These are phyloP conservation scores for Fraxinus albicans DNA, from an alignment of 305 asterid genomes.

Conservation along the genomic window DNA sequence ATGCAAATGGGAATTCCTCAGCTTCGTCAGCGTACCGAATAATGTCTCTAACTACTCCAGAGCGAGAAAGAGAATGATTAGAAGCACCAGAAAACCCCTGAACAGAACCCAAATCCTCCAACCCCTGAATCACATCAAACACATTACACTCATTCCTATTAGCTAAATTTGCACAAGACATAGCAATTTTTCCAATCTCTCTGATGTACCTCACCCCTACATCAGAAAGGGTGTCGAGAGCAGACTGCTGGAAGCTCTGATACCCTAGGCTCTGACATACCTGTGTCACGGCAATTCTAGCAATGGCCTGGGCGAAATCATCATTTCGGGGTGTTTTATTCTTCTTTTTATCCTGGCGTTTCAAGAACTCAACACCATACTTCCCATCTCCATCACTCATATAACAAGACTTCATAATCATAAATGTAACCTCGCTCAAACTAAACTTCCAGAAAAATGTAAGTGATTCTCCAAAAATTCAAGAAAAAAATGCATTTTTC, in stretches of 20 bases:
- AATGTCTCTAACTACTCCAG: constrained; percentile 61
- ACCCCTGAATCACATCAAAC: constrained; percentile 76
- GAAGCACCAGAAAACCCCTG: constrained; percentile 74
- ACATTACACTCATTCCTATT: constrained; percentile 65
- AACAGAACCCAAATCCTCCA: constrained; percentile 62
- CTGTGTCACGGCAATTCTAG: constrained; percentile 70
- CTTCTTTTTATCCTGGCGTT: constrained; percentile 29
- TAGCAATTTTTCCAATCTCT: constrained; percentile 59
- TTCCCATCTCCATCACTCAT: constrained; percentile 77
- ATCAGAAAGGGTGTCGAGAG: constrained; percentile 64
- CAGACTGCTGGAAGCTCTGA: constrained; percentile 71
- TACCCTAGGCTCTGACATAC: constrained; percentile 74
- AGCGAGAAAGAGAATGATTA: constrained; percentile 47
- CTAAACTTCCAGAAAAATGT: constrained; percentile 22
- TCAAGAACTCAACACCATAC: constrained; percentile 38
- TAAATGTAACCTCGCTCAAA: constrained; percentile 29
- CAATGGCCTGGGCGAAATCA: constrained; percentile 58
- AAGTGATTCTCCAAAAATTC: background rate
- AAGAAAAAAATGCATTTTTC: constrained; percentile 2
- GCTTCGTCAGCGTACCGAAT: constrained; percentile 46
- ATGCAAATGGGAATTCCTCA: constrained; percentile 73
- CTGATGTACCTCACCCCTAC: constrained; percentile 59
- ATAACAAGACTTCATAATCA: constrained; percentile 37
- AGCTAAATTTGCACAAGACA: constrained; percentile 51
- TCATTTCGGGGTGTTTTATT: constrained; percentile 37